Evolutionary conservation across 2,329 filamentous ascomycete genomes (phyloP), one percentile per base, ranked within the genome.

Genomic region (Hypoxylon sp.): DNA sequence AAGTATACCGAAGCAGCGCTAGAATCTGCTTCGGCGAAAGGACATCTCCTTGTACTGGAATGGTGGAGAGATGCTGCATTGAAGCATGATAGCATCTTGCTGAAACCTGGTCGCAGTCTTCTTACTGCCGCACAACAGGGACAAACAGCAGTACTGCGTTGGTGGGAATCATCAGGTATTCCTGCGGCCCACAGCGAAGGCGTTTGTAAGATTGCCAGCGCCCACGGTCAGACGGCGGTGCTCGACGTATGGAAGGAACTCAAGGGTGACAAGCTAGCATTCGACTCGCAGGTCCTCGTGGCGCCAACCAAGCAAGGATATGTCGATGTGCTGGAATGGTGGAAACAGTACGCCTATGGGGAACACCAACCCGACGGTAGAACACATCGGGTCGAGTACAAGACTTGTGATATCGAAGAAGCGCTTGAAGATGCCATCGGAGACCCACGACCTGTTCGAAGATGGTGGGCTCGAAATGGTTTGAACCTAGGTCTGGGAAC

Each of bases 391-490:
- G 91, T 97, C 17, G 91, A 96, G 70, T 97, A 96, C 72, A 92
- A 93, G 70, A 96, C 91, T 1, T 96, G 91, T 70, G 91, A 96
- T 70, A 94, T 97, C 55, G 92, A 97, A 69, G 93, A 97, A 72
- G 92, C 92, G 0, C 78, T 97, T 27, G 92, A 97, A 69, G 92
- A 96, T 68, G 90, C 90, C 15, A 82, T 93, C 38, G 82, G 82
- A 6, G 86, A 88, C 45, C 88, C 91, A 56, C 83, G 86, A 59
- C 80, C 81, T 26, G 90, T 96, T 12, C 78, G 90, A 48, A 78
- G 81, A 57, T 97, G 93, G 93, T 97, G 93, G 93, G 88, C 89
- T 16, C 76, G 79, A 59, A 93, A 94, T 62, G 91, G 90, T 0
- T 73, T 95, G 55, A 93, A 94, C 65, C 71, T 95, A 42, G 89